Evolutionary conservation across 768 basidiomycete genomes (phyloP).

Genomic region (Calocybe indica): DNA sequence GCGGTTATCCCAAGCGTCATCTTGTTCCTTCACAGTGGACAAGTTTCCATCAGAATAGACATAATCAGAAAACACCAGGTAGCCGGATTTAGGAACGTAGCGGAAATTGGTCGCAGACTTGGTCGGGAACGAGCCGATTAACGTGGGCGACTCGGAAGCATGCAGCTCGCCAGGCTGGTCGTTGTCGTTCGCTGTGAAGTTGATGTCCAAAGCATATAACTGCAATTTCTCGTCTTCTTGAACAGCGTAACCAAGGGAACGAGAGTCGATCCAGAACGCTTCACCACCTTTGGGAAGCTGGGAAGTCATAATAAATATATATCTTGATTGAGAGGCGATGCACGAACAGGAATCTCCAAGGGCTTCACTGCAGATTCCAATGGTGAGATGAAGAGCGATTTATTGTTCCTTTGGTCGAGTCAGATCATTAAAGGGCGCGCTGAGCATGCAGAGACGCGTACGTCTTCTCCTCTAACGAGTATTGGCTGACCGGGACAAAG

Average conservation of each 20-base stretch:
- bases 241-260: slow-evolving; percentile 67
- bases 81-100: slow-evolving; percentile 45
- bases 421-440: not conserved
- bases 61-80: slow-evolving; percentile 80
- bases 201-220: slow-evolving; percentile 55
- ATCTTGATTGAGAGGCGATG: not conserved
- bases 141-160: slow-evolving; percentile 16
- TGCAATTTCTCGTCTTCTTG: slow-evolving; percentile 48
- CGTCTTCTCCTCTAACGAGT: slow-evolving; percentile 71
- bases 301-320: not conserved
- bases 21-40: slow-evolving; percentile 59
- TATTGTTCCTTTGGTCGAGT: slow-evolving; percentile 49
- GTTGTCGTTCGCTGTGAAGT: slow-evolving; percentile 27
- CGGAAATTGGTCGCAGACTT: slow-evolving; percentile 67
- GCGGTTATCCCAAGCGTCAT: slow-evolving; percentile 65
- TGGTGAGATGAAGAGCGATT: slow-evolving; percentile 57
- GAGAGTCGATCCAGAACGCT: slow-evolving; percentile 70
- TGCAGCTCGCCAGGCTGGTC: slow-evolving; percentile 19
- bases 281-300: slow-evolving; percentile 65
- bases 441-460: slow-evolving; percentile 17
- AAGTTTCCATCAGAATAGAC: slow-evolving; percentile 77
- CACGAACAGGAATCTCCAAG: slow-evolving; percentile 46
- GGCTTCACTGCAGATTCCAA: slow-evolving; percentile 45
- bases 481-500: slow-evolving; percentile 59
- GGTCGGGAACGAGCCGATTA: slow-evolving; percentile 65